Evolutionary conservation across 345 rosid species (phyloP).

Genomic region (Rhodamnia rubescens): DNA sequence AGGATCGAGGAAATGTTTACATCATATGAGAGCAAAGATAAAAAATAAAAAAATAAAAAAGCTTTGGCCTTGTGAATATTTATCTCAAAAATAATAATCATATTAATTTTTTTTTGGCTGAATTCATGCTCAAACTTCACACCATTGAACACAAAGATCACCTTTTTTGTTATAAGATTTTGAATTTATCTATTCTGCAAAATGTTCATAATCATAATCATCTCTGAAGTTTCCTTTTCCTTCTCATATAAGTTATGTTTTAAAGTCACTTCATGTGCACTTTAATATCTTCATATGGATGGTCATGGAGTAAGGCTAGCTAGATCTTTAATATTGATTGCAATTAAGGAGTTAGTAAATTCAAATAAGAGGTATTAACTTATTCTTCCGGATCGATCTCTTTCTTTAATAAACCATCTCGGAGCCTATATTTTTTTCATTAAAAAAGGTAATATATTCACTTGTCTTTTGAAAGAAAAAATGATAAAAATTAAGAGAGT

Average conservation of each 20-base stretch:
- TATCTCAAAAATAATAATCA: background rate
- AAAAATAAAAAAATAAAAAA: background rate
- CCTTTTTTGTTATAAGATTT: rapidly evolving
- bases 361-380: background rate
- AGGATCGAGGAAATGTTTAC: background rate
- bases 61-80: background rate
- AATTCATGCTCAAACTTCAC: background rate
- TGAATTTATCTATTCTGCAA: rapidly evolving
- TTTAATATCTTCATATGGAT: background rate
- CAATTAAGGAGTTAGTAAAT: background rate
- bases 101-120: background rate
- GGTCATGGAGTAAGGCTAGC: background rate
- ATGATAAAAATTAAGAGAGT: background rate
- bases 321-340: background rate
- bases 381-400: background rate
- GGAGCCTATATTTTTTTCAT: too few relatives aligned
- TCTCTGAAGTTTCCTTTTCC: background rate
- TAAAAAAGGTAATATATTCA: background rate
- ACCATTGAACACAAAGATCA: rapidly evolving
- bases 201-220: too few relatives aligned
- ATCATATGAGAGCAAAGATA: rapidly evolving
- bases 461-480: background rate
- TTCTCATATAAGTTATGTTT: rapidly evolving
- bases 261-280: background rate
- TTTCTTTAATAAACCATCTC: background rate